Evolutionary conservation across 2,329 filamentous ascomycete genomes (phyloP), one percentile per base, ranked within the genome.

Genomic region (Achaetomium macrosporum): DNA sequence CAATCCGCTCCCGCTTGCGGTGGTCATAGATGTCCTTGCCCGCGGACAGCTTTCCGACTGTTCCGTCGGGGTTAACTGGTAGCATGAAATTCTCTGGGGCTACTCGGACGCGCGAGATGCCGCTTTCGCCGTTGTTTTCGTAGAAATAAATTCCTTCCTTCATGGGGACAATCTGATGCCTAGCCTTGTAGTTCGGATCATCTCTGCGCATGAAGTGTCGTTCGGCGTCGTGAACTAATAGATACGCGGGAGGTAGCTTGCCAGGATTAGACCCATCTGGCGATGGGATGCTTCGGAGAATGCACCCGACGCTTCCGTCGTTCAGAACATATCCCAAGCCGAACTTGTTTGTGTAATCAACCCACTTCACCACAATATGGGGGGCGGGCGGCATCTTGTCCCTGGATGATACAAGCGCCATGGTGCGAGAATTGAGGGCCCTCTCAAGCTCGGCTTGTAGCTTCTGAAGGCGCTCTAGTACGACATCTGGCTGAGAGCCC

Each of bases 321-420:
- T 88, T 88, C 50, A 93, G 73, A 53, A 92, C 89, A 64, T 92
- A 93, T 35, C 88, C 88, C 15, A 93, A 77, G 12, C 88, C 88
- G 66, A 90, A 90, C 66, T 90, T 90, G 69, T 90, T 89, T 54
- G 87, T 90, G 68, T 93, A 93, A 66, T 93, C 88, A 7, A 93
- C 88, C 88, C 88, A 93, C 65, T 91, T 90, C 11, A 85, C 80
- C 12, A 85, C 82, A 42, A 85, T 79, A 64, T 83, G 71, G 64
- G 85, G 77, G 65, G 85, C 68, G 56, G 83, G 64, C 65, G 78
- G 72, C 51, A 76, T 67, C 57, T 76, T 69, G 53, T 77, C 72
- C 69, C 81, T 78, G 10, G 78, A 72, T 0, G 75, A 77, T 45
- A 83, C 71, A 50, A 83, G 73, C 17, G 82, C 82, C 75, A 82